Evolutionary conservation across 164 flowering plant genomes (phyloP), one percentile per base, ranked within the genome.

Genomic region (Chloranthus sessilifolius): DNA sequence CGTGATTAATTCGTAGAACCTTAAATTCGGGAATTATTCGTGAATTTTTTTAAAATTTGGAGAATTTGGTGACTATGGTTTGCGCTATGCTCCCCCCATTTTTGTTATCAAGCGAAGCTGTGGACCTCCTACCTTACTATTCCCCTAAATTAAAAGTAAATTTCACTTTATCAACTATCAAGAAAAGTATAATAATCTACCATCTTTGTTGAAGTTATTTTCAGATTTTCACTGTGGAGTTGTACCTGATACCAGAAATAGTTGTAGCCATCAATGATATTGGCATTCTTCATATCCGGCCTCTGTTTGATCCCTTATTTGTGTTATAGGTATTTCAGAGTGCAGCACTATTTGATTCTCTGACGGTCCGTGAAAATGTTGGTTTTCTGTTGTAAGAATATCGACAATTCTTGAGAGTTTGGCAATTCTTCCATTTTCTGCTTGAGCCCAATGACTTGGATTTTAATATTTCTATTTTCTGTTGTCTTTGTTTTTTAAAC

Each of bases 361-460:
- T 89, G 50, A 85, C 90, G 30, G 97, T 94, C 52, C 92, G 97
- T 50, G 97, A 94, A 77, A 89, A 94, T 77, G 99, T 94, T 76
- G 99, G 99, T 66, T 94, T 94, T 63, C 86, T 78, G 61, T 63
- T 89, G 99, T 89, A 86, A 88, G 98, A 51, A 61, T 52, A 40
- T 5, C 35, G 40, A 15, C 23, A 21, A 16, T 17, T 30, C 19
- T 47, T 25, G 23, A 7, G 11, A 44, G 40, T 40, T 47, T 38
- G 21, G 19, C 22, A 20, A 41, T 17, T 28, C 22, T 35, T 50
- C 24, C 28, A 17, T 23, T 30, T 48, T 42, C 8, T 17, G 11
- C 20, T 53, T 11, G 41, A 47, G 26, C 40, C 39, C 35, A 7
- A 36, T 20, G 11, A 10, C 19, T 0, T n/a, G 15, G 1, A 28